Conservation (phyloP, 179 eudicot genomes). For the Silene noctiflora region DNA sequence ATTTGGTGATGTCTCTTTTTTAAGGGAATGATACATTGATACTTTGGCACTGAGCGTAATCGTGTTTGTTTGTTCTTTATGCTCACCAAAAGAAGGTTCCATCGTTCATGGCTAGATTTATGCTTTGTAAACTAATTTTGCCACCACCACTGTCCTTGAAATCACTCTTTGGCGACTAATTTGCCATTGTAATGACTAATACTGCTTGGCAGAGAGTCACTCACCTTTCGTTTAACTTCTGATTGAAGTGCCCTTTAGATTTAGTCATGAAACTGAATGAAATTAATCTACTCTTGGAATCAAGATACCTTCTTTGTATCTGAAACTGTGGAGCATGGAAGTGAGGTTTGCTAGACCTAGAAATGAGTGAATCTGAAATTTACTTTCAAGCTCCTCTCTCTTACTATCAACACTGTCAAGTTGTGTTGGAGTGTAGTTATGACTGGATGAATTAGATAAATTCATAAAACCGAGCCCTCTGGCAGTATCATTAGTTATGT, state of each 20-base stretch:
- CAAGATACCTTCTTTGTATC: too few species aligned
- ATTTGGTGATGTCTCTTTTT: not conserved
- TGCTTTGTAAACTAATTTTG: not conserved
- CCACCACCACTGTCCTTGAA: not conserved
- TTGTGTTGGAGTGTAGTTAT: not conserved
- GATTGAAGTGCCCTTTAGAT: not conserved
- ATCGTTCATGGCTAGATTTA: not conserved
- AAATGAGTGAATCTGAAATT: too few species aligned
- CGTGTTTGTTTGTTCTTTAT: not conserved
- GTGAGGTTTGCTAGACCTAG: too few species aligned
- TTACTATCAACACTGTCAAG: too few species aligned
- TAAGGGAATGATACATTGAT: not conserved
- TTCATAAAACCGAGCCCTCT: not conserved
- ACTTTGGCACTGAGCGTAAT: not conserved
- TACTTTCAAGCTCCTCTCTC: too few species aligned
- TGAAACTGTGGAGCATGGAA: too few species aligned
- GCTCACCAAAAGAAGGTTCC: not conserved
- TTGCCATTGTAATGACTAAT: not conserved
- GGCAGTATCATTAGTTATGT: too few species aligned
- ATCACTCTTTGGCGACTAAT: not conserved
- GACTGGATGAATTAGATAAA: not conserved
- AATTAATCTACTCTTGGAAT: too few species aligned
- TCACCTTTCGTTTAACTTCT: not conserved
- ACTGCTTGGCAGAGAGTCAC: not conserved
- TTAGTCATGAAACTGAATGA: not conserved